Conservation (phyloP, 345 rosid species). For the Eucalyptus viminalis region DNA sequence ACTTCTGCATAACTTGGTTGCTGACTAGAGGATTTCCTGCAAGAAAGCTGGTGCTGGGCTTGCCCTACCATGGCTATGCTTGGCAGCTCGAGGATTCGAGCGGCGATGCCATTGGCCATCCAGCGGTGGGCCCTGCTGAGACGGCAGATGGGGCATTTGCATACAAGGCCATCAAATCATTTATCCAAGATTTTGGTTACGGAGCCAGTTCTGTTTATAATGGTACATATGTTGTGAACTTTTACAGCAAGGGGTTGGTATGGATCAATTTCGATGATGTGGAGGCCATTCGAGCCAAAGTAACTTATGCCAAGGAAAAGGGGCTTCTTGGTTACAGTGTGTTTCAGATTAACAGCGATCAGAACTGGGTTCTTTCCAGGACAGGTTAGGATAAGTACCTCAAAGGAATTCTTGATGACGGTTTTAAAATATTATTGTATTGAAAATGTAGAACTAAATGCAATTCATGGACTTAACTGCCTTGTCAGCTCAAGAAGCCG, state of each 20-base stretch:
- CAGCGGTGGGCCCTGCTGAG: neutral
- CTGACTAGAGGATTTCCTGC: neutral
- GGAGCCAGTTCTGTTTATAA: slow-evolving; percentile 12
- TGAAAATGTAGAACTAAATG: neutral
- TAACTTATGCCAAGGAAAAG: slow-evolving; percentile 22
- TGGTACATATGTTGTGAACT: slow-evolving; percentile 11
- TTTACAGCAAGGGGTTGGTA: neutral
- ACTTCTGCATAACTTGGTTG: slow-evolving; percentile 1
- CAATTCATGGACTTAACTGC: neutral
- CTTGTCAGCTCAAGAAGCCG: slow-evolving; percentile 12
- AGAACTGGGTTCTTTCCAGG: slow-evolving; percentile 30
- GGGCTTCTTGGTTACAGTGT: slow-evolving; percentile 22
- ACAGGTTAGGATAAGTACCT: neutral
- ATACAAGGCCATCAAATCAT: slow-evolving; percentile 3
- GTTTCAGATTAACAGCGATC: slow-evolving; percentile 16
- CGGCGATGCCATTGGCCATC: slow-evolving; percentile 1
- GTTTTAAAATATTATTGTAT: neutral
- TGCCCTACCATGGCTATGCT: slow-evolving; percentile 19
- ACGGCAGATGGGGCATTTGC: neutral
- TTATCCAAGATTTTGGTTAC: slow-evolving; percentile 1
- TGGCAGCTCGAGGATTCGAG: slow-evolving; percentile 8
- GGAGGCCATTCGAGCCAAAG: slow-evolving; percentile 15
- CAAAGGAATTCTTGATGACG: neutral
- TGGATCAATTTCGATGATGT: slow-evolving; percentile 41
- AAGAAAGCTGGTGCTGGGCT: slow-evolving; percentile 6